phyloP scores from a whole-genome alignment of 176 grass and related monocot genomes.

The Bromus sterilis region DNA sequence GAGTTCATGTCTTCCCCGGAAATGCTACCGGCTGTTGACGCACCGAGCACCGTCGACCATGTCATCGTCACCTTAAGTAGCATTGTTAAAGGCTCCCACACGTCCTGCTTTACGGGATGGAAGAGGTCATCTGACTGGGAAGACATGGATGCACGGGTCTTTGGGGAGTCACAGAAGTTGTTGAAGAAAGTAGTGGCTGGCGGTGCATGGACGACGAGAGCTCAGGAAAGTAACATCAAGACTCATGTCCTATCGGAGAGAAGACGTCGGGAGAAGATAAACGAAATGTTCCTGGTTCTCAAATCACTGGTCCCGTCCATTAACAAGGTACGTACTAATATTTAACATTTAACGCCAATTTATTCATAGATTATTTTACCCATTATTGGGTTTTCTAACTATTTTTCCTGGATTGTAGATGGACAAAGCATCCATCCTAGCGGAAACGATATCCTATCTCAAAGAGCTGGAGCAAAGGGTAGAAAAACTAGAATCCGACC shows the following conservation, averaged over 20 bases:
- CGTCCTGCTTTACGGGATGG: constrained; percentile 58
- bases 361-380: no score
- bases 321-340: constrained; percentile 51
- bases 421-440: constrained; percentile 85
- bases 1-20: constrained; percentile 4
- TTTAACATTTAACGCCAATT: no score
- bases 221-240: constrained; percentile 24
- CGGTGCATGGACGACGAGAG: constrained; percentile 14
- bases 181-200: constrained; percentile 55
- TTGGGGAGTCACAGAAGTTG: constrained; percentile 42
- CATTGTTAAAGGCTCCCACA: neutral
- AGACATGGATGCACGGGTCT: neutral
- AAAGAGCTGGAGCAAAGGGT: constrained; percentile 63
- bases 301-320: constrained; percentile 61
- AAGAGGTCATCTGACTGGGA: neutral
- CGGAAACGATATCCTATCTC: constrained; percentile 61
- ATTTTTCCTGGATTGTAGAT: constrained; percentile 24
- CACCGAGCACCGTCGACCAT: neutral
- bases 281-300: constrained; percentile 65
- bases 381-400: no score
- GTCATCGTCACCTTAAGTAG: neutral
- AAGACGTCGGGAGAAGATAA: constrained; percentile 71
- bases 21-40: neutral
- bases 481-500: constrained; percentile 46
- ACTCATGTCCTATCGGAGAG: constrained; percentile 61